A percentile compares a stretch with the other conserved stretches of the same genome.
Evolutionary conservation across 495 filamentous ascomycete genomes (phyloP).

Genomic region (Hyaloscypha bicolor): DNA sequence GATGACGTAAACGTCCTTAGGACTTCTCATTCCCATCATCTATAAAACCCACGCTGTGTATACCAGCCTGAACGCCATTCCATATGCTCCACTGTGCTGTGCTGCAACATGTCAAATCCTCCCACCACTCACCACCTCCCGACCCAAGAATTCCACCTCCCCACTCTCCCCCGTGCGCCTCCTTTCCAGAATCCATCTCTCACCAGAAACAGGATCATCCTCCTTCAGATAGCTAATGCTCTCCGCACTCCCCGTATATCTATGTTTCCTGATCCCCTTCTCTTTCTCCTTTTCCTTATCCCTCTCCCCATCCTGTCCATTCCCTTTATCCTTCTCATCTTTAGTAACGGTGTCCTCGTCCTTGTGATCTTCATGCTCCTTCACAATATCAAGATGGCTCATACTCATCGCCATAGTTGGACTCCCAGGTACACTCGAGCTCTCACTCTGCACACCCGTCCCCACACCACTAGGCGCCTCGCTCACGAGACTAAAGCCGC

Average conservation of each 20-base stretch:
- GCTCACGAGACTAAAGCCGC: slow-evolving; percentile 23
- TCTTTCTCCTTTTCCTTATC: slow-evolving; percentile 22
- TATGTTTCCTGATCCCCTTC: slow-evolving; percentile 41
- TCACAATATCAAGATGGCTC: neutral
- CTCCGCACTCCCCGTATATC: slow-evolving; percentile 51
- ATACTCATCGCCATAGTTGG: slow-evolving; percentile 31
- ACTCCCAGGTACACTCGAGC: slow-evolving; percentile 18
- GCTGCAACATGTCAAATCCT: slow-evolving; percentile 33
- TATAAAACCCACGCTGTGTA: no score
- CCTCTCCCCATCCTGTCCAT: slow-evolving; percentile 9
- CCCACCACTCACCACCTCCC: slow-evolving; percentile 42
- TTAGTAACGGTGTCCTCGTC: slow-evolving; percentile 9
- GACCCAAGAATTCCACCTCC: slow-evolving; percentile 48
- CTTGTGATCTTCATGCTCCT: neutral
- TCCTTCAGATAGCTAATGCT: slow-evolving; percentile 61
- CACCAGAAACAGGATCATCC: slow-evolving; percentile 48
- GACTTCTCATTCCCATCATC: no score
- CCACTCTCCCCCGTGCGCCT: slow-evolving; percentile 54
- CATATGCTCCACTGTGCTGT: no score
- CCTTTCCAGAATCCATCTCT: slow-evolving; percentile 60
- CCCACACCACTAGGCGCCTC: slow-evolving; percentile 10
- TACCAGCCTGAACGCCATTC: no score
- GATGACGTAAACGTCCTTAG: no score
- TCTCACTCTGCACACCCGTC: slow-evolving; percentile 18
- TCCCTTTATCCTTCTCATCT: slow-evolving; percentile 27